phyloP scores from a whole-genome alignment of 305 asterid species.

The Striga hermonthica region DNA sequence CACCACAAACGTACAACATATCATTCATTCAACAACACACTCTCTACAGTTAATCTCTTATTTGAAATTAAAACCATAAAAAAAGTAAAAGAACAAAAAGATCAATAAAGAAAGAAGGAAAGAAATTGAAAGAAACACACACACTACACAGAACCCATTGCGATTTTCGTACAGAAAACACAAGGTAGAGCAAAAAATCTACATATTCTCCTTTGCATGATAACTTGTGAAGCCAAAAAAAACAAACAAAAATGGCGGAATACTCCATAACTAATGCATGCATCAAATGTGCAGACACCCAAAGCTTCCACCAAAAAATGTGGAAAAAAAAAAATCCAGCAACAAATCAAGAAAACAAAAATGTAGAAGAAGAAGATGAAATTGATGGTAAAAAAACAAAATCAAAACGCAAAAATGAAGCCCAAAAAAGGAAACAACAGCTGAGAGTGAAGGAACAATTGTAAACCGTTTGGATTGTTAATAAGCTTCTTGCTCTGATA shows the following conservation, averaged over 20 bases:
- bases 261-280: slow-evolving; percentile 37
- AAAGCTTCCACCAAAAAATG: slow-evolving; percentile 5
- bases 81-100: too few relatives aligned
- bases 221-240: not conserved
- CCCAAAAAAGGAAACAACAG: slow-evolving; percentile 8
- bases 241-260: slow-evolving; percentile 26
- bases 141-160: slow-evolving; percentile 3
- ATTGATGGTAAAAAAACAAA: not conserved
- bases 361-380: slow-evolving; percentile 24
- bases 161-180: slow-evolving; percentile 17
- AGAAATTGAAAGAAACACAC: not conserved
- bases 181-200: slow-evolving; percentile 25
- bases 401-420: slow-evolving; percentile 1
- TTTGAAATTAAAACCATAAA: slow-evolving; percentile 9
- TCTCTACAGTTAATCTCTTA: slow-evolving; percentile 12
- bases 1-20: slow-evolving; percentile 15
- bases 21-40: slow-evolving; percentile 9
- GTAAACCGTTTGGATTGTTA: slow-evolving; percentile 80
- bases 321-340: slow-evolving; percentile 20
- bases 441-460: slow-evolving; percentile 23
- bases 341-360: slow-evolving; percentile 27
- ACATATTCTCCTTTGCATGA: slow-evolving; percentile 20
- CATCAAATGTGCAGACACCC: slow-evolving; percentile 32
- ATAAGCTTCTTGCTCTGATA: slow-evolving; percentile 82
- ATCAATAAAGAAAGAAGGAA: too few relatives aligned